Percentiles rank a stretch among this genome's conserved stretches.
These are phyloP conservation scores for Spizellomyces punctatus DNA, from an alignment of 192 early-diverging fungal genomes.

Conservation along the genomic window DNA sequence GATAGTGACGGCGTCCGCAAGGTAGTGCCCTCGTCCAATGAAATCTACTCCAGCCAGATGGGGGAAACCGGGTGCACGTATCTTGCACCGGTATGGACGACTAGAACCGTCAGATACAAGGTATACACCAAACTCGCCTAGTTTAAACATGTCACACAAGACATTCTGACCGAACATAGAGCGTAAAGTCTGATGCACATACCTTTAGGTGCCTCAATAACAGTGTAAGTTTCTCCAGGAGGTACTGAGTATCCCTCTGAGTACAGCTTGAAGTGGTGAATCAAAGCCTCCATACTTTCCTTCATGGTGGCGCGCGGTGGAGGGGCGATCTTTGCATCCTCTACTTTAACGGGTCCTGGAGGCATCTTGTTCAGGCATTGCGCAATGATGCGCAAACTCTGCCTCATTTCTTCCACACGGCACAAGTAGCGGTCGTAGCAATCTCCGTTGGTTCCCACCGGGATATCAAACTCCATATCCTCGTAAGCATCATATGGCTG, in stretches of 20 bases:
- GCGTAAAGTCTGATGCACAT: neutral
- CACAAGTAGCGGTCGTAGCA: slow-evolving; percentile 95
- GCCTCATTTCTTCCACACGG: slow-evolving; percentile 99
- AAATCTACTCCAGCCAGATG: slow-evolving; percentile 90
- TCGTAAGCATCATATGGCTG: slow-evolving; percentile 96
- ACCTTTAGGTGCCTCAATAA: slow-evolving; percentile 95
- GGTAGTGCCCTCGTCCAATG: slow-evolving; percentile 86
- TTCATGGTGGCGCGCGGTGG: slow-evolving; percentile 95
- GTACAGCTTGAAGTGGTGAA: slow-evolving; percentile 99
- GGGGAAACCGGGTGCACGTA: slow-evolving; percentile 93
- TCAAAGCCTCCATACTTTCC: slow-evolving; percentile 98
- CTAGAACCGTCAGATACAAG: slow-evolving; percentile 92
- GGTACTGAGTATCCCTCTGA: slow-evolving; percentile 99
- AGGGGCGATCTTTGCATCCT: slow-evolving; percentile 96
- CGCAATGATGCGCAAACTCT: slow-evolving; percentile 90
- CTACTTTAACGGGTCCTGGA: slow-evolving; percentile 88
- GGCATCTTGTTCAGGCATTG: slow-evolving; percentile 98
- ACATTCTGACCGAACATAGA: neutral
- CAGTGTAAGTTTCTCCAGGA: slow-evolving; percentile 96
- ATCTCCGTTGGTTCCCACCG: slow-evolving; percentile 92
- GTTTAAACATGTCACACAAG: neutral
- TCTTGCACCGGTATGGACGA: slow-evolving; percentile 96
- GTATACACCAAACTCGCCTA: slow-evolving; percentile 92
- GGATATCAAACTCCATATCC: slow-evolving; percentile 95
- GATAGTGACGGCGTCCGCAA: slow-evolving; percentile 95